Base-by-base conservation (phyloP, 2,329 filamentous ascomycete genomes). In the Emericellopsis atlantica region DNA sequence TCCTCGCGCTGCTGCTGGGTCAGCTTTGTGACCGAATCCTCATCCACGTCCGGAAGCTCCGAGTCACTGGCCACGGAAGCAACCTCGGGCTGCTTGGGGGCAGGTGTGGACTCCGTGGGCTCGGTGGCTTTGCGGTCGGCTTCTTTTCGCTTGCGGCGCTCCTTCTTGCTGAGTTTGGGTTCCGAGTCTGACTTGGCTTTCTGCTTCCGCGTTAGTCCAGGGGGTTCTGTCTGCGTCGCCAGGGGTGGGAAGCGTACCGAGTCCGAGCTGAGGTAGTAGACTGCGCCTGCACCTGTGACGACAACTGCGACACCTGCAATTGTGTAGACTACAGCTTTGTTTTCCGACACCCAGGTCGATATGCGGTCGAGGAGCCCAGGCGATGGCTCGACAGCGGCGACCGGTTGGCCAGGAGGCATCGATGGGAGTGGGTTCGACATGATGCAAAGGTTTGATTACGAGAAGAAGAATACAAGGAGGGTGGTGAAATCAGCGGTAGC, bases 261-360 rank as follows among this genome's bases (percentile, higher is more conserved):
- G 51, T 74, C 70, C 47, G 62, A 67, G 48, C 67, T 83, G 50
- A 95, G 70, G 63, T 95, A 96, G 70, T 96, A 98, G 56, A 94
- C 82, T 35, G 86, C 85, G 51, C 92, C 90, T 29, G 89, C 90
- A 46, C 85, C 86, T 12, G 87, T 92, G 43, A 94, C 84, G 35
- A 95, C 87, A 37, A 95, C 76, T 41, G 90, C 90, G 45, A 95
- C 84, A 55, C 92, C 92, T 42, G 90, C 92, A 64, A 96, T 86
- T 50, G 92, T 95, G 65, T 95, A 98, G 47, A 94, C 89, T 41
- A 90, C 75, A 37, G 86, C 84, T 70, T 95, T 96, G 68, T 98
- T 89, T 60, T 96, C 90, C 3, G 88, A 85, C 12, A 84, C 88
- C 90, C 92, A 98, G 56, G 71, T 81, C 49, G 88, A 83, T 64